Percentiles rank a stretch among this genome's conserved stretches.
Evolutionary conservation across 768 basidiomycete genomes (phyloP).

Genomic region (Amanita subjunquillea): DNA sequence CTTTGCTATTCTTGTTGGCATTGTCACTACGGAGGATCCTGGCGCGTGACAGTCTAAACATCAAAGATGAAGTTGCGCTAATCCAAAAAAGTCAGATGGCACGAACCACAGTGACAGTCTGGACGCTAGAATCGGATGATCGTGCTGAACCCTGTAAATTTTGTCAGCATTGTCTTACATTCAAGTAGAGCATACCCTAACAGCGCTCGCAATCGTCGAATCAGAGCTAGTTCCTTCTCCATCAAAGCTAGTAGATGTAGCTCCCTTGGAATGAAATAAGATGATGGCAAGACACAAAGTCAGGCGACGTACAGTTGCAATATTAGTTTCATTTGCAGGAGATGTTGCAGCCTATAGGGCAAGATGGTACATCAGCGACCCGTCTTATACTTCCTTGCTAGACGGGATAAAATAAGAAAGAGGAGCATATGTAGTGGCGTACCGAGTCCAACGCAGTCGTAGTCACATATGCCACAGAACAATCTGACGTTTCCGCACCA

Average conservation of each 20-base stretch:
- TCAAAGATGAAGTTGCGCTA: background rate
- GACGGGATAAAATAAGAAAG: background rate
- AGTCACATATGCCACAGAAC: background rate
- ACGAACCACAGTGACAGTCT: background rate
- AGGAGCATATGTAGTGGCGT: background rate
- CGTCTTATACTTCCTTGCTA: background rate
- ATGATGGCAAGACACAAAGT: background rate
- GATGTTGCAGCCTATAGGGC: background rate
- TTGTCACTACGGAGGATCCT: background rate
- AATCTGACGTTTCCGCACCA: background rate
- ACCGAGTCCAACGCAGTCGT: background rate
- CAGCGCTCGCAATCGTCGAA: background rate
- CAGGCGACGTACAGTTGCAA: background rate
- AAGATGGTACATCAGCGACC: background rate
- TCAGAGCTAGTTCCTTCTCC: background rate
- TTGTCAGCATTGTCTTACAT: background rate
- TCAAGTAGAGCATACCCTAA: background rate
- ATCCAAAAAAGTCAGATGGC: background rate
- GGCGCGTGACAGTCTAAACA: background rate
- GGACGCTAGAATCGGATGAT: background rate
- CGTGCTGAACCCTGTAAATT: background rate
- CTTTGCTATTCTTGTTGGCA: background rate
- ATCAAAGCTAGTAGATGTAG: background rate
- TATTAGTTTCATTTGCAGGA: background rate
- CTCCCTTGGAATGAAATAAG: background rate